Percentiles rank a stretch among this genome's conserved stretches.
Evolutionary conservation across 805 yeast species (phyloP).

Genomic region (Starmera quercuum): DNA sequence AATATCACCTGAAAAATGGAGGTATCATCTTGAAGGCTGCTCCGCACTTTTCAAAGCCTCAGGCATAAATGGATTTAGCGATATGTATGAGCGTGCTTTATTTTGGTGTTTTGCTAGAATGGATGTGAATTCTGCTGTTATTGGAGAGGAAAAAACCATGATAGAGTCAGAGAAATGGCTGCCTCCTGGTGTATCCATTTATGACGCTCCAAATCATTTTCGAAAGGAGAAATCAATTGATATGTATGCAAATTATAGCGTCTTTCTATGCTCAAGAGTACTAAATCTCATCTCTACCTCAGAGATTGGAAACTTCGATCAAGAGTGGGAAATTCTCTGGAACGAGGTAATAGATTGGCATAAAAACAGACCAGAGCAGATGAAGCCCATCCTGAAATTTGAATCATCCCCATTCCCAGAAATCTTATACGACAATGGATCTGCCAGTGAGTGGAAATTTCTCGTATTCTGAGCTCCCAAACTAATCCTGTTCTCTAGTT

Average conservation of each 20-base stretch:
- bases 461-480: too few species aligned
- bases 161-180: slow-evolving; percentile 28
- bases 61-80: slow-evolving; percentile 29
- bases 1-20: slow-evolving; percentile 29
- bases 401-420: slow-evolving; percentile 30
- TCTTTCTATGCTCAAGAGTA: slow-evolving; percentile 29
- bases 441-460: too few species aligned
- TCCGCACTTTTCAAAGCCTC: slow-evolving; percentile 29
- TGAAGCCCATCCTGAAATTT: slow-evolving; percentile 26
- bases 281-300: slow-evolving; percentile 24
- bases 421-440: slow-evolving; percentile 26
- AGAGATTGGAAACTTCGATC: slow-evolving; percentile 22
- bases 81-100: slow-evolving; percentile 26
- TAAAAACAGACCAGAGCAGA: slow-evolving; percentile 24
- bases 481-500: too few species aligned
- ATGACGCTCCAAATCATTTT: slow-evolving; percentile 19
- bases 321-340: slow-evolving; percentile 34
- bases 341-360: slow-evolving; percentile 32
- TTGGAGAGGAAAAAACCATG: slow-evolving; percentile 30
- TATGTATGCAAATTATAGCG: slow-evolving; percentile 33
- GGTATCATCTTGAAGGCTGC: slow-evolving; percentile 31
- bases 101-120: slow-evolving; percentile 38
- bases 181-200: slow-evolving; percentile 17
- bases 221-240: slow-evolving; percentile 19
- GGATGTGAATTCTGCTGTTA: slow-evolving; percentile 30